Percentiles rank a stretch among this genome's conserved stretches.
Conservation (phyloP, 805 yeast species). For the Dipodascus geniculatus region DNA sequence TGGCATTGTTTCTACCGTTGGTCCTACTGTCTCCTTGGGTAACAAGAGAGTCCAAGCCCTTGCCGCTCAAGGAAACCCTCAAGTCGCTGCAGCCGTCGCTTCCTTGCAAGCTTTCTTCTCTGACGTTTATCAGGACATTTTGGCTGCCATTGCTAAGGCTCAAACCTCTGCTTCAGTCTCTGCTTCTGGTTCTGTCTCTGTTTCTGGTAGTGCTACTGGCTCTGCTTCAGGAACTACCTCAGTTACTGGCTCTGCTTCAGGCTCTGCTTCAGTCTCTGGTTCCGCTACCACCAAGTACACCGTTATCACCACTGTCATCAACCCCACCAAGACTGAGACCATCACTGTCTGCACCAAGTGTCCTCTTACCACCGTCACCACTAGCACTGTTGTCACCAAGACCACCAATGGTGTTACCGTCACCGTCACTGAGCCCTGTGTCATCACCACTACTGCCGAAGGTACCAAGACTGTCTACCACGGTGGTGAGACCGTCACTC, state of each 20-base stretch:
- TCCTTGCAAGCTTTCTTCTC: background rate
- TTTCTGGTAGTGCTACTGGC: background rate
- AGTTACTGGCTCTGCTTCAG: background rate
- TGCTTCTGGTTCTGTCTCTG: background rate
- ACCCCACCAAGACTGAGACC: background rate
- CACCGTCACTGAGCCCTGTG: slow-evolving; percentile 1
- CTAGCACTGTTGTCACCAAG: slow-evolving; percentile 1
- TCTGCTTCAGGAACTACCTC: background rate
- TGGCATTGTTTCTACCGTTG: background rate
- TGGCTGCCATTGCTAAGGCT: background rate
- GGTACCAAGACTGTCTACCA: slow-evolving; percentile 1
- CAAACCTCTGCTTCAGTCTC: background rate
- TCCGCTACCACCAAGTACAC: background rate
- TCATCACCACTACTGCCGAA: background rate
- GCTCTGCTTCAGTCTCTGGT: background rate
- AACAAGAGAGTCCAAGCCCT: background rate
- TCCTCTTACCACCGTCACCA: background rate
- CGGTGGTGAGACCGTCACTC: slow-evolving; percentile 1
- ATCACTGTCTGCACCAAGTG: slow-evolving; percentile 2
- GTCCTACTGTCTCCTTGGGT: background rate
- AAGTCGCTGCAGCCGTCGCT: background rate
- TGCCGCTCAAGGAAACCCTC: background rate
- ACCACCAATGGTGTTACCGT: background rate
- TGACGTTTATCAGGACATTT: background rate
- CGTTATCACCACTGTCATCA: background rate